These are phyloP conservation scores for Croton setiger DNA, from an alignment of 441 rosid species.

Conservation along the genomic window DNA sequence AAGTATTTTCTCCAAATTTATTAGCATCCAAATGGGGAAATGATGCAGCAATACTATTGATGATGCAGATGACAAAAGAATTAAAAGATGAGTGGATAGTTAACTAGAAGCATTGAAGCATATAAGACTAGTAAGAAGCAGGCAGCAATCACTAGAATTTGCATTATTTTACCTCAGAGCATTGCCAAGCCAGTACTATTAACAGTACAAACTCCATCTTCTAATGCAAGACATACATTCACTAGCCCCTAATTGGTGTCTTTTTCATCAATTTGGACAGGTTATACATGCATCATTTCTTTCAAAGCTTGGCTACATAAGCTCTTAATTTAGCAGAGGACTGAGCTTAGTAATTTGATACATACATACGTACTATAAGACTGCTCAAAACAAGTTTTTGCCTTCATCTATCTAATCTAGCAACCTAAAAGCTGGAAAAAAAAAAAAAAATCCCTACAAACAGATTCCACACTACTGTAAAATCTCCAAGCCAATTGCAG, in stretches of 20 bases:
- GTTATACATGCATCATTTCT: not conserved
- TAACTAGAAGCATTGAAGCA: not conserved
- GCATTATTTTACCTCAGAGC: not conserved
- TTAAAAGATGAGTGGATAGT: constrained; percentile 18
- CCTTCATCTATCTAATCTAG: not conserved
- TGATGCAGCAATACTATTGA: not conserved
- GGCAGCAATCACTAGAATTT: not conserved
- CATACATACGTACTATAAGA: not conserved
- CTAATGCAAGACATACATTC: not conserved
- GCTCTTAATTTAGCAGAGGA: not conserved
- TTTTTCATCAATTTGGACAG: not conserved
- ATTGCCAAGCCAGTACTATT: not conserved
- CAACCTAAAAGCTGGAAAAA: not conserved
- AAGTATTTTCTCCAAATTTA: constrained; percentile 1
- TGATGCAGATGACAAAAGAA: not conserved
- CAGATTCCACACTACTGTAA: not conserved
- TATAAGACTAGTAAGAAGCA: not conserved
- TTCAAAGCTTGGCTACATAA: not conserved
- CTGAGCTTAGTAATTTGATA: not conserved
- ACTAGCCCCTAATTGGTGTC: not conserved
- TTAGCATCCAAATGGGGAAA: not conserved
- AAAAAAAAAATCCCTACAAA: constrained; percentile 5
- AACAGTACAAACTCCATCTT: not conserved
- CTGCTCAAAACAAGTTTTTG: constrained; percentile 2
- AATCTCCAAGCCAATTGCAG: not conserved